Percentiles rank a stretch among this genome's conserved stretches.
These are phyloP conservation scores for Neofusicoccum sp. DNA, from an alignment of 2,329 filamentous ascomycete species.

Conservation along the genomic window DNA sequence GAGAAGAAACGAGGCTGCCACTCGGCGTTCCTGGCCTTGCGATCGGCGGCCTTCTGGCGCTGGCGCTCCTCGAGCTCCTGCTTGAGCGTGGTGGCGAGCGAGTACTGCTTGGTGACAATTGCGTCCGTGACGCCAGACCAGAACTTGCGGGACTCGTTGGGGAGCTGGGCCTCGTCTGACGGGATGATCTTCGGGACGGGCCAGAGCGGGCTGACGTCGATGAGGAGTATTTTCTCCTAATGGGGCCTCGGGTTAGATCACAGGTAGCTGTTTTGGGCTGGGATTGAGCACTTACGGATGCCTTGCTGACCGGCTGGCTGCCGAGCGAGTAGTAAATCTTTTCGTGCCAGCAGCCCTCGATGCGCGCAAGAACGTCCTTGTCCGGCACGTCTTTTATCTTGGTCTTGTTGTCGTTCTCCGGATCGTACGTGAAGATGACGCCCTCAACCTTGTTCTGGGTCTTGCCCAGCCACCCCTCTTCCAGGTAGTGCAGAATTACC, in stretches of 20 bases:
- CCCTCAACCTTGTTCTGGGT: conserved; percentile 91
- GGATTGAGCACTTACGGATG: conserved; percentile 55
- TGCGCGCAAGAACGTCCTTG: conserved; percentile 76
- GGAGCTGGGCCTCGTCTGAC: conserved; percentile 74
- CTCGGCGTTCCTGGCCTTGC: conserved; percentile 67
- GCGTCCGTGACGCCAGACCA: conserved; percentile 88
- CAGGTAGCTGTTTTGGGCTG: conserved; percentile 44
- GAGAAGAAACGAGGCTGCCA: conserved; percentile 92
- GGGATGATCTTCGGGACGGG: conserved; percentile 80
- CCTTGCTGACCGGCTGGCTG: conserved; percentile 48
- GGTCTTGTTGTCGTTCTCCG: conserved; percentile 77
- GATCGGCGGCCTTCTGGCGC: conserved; percentile 78
- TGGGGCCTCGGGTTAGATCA: background rate
- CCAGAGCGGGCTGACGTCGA: conserved; percentile 82
- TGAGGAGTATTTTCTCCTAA: conserved; percentile 67
- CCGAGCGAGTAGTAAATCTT: conserved; percentile 64
- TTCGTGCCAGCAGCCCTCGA: conserved; percentile 85
- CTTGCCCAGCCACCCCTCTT: conserved; percentile 92
- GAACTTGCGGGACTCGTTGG: conserved; percentile 86
- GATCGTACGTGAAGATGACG: conserved; percentile 87
- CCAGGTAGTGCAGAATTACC: conserved; percentile 87
- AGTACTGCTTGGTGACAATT: conserved; percentile 80
- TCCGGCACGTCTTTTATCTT: conserved; percentile 86
- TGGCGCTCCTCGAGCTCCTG: conserved; percentile 90
- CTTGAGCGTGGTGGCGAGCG: conserved; percentile 82